Conservation (phyloP, 1,139 yeast species). For the Saccharomyces uvarum region DNA sequence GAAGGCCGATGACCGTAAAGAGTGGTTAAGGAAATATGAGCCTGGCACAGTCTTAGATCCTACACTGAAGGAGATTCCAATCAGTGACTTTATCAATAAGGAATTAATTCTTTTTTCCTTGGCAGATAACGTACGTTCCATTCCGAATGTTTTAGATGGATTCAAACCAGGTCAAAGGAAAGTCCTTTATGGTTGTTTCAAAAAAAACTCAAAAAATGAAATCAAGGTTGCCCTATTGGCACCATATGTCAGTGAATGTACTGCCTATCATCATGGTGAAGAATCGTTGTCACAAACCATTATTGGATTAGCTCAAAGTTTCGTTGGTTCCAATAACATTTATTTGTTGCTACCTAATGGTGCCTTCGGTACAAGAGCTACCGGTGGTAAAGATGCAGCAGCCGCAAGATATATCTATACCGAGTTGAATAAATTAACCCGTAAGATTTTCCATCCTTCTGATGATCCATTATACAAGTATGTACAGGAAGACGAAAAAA, state of each 20-base stretch:
- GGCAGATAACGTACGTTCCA: slow-evolving; percentile 94
- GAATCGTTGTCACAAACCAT: slow-evolving; percentile 80
- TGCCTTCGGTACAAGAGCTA: slow-evolving; percentile 92
- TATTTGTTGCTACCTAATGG: slow-evolving; percentile 86
- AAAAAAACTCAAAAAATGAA: slow-evolving; percentile 68
- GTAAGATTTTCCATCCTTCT: slow-evolving; percentile 65
- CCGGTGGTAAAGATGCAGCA: slow-evolving; percentile 98
- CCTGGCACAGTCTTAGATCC: slow-evolving; percentile 95
- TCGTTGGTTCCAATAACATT: slow-evolving; percentile 86
- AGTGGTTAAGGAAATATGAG: slow-evolving; percentile 81
- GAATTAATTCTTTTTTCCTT: slow-evolving; percentile 90
- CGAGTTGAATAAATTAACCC: slow-evolving; percentile 67
- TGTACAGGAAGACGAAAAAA: slow-evolving; percentile 85
- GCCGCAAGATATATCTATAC: slow-evolving; percentile 97
- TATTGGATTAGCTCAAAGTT: slow-evolving; percentile 89
- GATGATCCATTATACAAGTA: slow-evolving; percentile 77
- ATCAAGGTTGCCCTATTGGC: slow-evolving; percentile 87
- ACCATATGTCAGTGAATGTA: slow-evolving; percentile 81
- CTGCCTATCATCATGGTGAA: slow-evolving; percentile 97
- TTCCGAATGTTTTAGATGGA: slow-evolving; percentile 92
- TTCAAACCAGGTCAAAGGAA: slow-evolving; percentile 97
- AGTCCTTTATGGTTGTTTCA: slow-evolving; percentile 80
- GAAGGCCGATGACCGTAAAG: slow-evolving; percentile 95
- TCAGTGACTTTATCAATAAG: slow-evolving; percentile 88
- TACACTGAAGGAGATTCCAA: slow-evolving; percentile 68